A percentile compares a stretch with the other conserved stretches of the same genome.
Evolutionary conservation across 495 filamentous ascomycete species (phyloP).

Genomic region (Aspergillus affinis): DNA sequence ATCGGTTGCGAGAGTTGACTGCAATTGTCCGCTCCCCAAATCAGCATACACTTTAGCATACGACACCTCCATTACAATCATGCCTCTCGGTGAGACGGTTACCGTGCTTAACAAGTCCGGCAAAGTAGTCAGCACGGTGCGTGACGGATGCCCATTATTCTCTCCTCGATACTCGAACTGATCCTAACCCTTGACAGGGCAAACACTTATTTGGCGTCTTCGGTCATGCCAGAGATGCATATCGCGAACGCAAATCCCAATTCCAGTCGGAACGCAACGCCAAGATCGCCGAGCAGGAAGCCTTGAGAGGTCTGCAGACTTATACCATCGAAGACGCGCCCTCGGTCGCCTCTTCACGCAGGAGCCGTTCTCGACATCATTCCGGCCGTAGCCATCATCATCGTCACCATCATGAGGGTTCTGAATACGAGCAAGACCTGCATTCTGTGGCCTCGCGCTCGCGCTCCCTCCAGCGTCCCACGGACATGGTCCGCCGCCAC

Average conservation of each 20-base stretch:
- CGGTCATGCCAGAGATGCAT: conserved; percentile 83
- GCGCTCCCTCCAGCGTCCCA: conserved; percentile 23
- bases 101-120: conserved; percentile 91
- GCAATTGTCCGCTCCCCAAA: background rate
- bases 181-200: conserved; percentile 53
- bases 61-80: conserved; percentile 23
- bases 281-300: conserved; percentile 54
- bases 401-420: conserved; percentile 15
- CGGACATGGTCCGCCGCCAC: conserved; percentile 46
- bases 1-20: conserved; percentile 4
- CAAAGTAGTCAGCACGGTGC: conserved; percentile 87
- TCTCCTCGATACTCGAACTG: background rate
- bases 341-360: conserved; percentile 44
- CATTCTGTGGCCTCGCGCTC: conserved; percentile 22
- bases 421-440: conserved; percentile 38
- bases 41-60: conserved; percentile 13
- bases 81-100: conserved; percentile 69
- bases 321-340: conserved; percentile 53
- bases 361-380: conserved; percentile 38
- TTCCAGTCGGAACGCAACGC: conserved; percentile 64
- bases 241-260: conserved; percentile 78
- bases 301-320: conserved; percentile 45
- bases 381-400: conserved; percentile 30
- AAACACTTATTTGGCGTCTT: conserved; percentile 85
- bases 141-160: conserved; percentile 26